These are phyloP conservation scores for Telopea speciosissima DNA, from an alignment of 177 flowering plant species.

Conservation along the genomic window DNA sequence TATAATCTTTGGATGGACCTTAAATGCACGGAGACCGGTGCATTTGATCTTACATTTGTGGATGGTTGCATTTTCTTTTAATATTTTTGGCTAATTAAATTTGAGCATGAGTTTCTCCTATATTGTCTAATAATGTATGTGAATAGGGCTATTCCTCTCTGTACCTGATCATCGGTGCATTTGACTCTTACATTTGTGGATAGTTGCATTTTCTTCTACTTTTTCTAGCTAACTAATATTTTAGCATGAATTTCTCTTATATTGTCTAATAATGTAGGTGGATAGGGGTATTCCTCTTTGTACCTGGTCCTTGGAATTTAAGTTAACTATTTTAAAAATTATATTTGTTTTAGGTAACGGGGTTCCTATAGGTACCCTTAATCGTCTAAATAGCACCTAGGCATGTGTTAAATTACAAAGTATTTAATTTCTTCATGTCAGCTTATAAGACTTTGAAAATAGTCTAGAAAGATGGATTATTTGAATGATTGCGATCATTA, in stretches of 20 bases:
- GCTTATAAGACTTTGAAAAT: too few species aligned
- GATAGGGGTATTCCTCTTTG: not conserved
- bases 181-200: not conserved
- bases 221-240: slow-evolving; percentile 1
- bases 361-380: too few species aligned
- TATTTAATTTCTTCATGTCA: too few species aligned
- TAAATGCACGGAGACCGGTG: not conserved
- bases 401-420: too few species aligned
- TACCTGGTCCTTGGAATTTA: not conserved
- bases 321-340: too few species aligned
- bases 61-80: not conserved
- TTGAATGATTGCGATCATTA: too few species aligned
- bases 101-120: not conserved
- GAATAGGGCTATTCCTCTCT: not conserved
- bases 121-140: not conserved
- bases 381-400: too few species aligned
- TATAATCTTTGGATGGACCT: not conserved
- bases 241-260: not conserved
- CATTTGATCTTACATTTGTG: not conserved
- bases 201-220: not conserved
- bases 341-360: too few species aligned
- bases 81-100: not conserved
- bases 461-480: too few species aligned
- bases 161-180: not conserved
- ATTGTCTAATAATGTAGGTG: not conserved